Evolutionary conservation across 164 flowering plant species (phyloP), one percentile per base, ranked within the genome.

Genomic region (Dillenia turbinata): DNA sequence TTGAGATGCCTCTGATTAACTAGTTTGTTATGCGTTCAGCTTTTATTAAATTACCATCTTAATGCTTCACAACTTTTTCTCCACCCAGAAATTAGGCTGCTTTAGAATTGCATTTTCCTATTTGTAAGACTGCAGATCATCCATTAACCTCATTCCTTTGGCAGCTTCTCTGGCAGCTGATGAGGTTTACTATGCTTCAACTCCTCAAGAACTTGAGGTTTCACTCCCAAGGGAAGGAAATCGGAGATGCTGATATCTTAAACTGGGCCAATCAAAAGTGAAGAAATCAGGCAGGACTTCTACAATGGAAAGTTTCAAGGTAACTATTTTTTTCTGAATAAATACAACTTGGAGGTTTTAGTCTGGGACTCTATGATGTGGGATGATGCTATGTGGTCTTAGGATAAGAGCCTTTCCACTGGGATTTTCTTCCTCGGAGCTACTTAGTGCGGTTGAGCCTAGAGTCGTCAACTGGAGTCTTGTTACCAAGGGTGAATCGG

Each of bases 101-200:
- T 33, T 33, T 33, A 33, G 40, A 33, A 33, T 33, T 33, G 6
- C 40, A 33, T 33, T 33, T 33, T 33, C 40, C 0, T 5, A 33
- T 33, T 33, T 4, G 40, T 6, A 33, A 33, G 7, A 33, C 40
- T 33, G 6, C 40, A 33, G 6, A 33, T 33, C 5, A 33, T 33
- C 40, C 40, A 33, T 6, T 33, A 33, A 33, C 40, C 40, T 33
- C 40, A 33, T 33, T 33, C 40, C 40, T 33, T 19, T 33, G 40
- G 66, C 94, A 93, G 98, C 97, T 57, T 65, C 74, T 93, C 10
- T 90, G 98, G 98, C 97, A 90, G 81, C 72, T 93, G 76, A 89
- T 93, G 98, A 84, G 96, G 68, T 85, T 72, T 69, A 84, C 71
- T 54, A 85, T 93, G 77, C 96, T 93, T 68, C 89, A 90, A 75